These are phyloP conservation scores for Cladosporium sp. DNA, from an alignment of 2,329 filamentous ascomycete genomes.

Conservation along the genomic window DNA sequence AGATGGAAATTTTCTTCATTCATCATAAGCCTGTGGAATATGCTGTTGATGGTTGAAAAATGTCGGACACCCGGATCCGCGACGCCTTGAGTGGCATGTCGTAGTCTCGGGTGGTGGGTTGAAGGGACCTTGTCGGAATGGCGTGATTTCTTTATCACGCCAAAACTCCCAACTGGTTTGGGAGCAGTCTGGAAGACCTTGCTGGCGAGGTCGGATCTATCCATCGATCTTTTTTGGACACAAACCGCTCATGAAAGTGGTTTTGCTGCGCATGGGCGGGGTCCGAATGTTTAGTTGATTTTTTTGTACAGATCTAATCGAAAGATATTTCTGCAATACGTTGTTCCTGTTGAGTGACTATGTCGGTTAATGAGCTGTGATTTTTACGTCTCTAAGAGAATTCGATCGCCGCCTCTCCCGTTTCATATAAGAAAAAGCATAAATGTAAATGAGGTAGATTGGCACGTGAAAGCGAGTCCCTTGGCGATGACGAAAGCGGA, in stretches of 20 bases:
- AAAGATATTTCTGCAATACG: constrained; percentile 14
- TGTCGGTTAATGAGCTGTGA: background rate
- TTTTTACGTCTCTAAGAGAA: too few relatives aligned
- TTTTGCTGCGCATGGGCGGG: constrained; percentile 1
- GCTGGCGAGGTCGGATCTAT: background rate
- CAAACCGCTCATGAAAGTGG: background rate
- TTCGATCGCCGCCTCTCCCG: too few relatives aligned
- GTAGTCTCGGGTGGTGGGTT: background rate
- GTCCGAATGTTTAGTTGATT: constrained; percentile 14
- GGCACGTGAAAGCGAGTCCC: constrained; percentile 13
- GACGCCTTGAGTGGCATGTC: constrained; percentile 18
- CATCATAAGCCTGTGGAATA: constrained; percentile 12
- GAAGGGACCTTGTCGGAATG: background rate
- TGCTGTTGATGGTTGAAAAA: constrained; percentile 9
- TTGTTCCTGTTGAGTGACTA: background rate
- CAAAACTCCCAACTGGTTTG: constrained; percentile 14
- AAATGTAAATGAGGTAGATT: background rate
- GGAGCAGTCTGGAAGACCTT: constrained; percentile 1
- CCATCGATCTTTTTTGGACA: constrained; percentile 1
- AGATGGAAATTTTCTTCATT: background rate
- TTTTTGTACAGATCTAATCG: constrained; percentile 18
- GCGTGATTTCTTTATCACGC: background rate
- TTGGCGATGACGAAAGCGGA: constrained; percentile 15
- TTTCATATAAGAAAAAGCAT: background rate
- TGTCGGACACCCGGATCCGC: constrained; percentile 6